Conservation (phyloP, 2,329 filamentous ascomycete species). For the Aspergillus quadrilineatus region DNA sequence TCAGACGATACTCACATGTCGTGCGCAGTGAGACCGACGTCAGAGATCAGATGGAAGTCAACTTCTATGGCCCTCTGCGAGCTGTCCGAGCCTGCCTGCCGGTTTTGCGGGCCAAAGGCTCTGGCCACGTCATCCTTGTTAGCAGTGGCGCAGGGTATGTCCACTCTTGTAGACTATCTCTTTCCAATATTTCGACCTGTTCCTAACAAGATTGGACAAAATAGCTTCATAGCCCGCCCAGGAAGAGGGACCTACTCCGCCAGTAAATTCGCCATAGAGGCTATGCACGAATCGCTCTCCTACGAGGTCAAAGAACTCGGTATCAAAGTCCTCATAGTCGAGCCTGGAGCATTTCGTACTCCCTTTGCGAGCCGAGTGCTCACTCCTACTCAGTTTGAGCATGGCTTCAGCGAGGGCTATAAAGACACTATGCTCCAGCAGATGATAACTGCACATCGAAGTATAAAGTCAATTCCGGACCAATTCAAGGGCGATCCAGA, state of each 20-base stretch:
- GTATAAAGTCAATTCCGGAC: background rate
- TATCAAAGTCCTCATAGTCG: slow-evolving; percentile 8
- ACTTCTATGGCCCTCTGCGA: slow-evolving; percentile 15
- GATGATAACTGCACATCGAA: background rate
- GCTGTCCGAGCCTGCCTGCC: slow-evolving; percentile 5
- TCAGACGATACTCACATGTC: background rate
- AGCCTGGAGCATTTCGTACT: slow-evolving; percentile 11
- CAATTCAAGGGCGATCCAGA: background rate
- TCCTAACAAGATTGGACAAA: background rate
- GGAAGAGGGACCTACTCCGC: slow-evolving; percentile 5
- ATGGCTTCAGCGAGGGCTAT: slow-evolving; percentile 6
- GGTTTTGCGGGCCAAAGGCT: slow-evolving; percentile 1
- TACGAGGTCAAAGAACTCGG: slow-evolving; percentile 4
- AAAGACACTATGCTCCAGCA: slow-evolving; percentile 3
- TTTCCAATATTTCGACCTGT: too few relatives aligned
- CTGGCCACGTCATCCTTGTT: slow-evolving; percentile 7
- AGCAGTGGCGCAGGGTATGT: slow-evolving; percentile 14
- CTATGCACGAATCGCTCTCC: slow-evolving; percentile 12
- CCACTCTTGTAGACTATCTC: background rate
- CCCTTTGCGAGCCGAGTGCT: background rate
- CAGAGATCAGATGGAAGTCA: slow-evolving; percentile 13
- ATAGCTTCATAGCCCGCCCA: slow-evolving; percentile 8
- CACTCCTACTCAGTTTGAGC: background rate
- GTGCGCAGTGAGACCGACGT: slow-evolving; percentile 7
- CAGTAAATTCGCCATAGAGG: slow-evolving; percentile 12